phyloP scores from a whole-genome alignment of 768 basidiomycete species.

The Mycena floridula region DNA sequence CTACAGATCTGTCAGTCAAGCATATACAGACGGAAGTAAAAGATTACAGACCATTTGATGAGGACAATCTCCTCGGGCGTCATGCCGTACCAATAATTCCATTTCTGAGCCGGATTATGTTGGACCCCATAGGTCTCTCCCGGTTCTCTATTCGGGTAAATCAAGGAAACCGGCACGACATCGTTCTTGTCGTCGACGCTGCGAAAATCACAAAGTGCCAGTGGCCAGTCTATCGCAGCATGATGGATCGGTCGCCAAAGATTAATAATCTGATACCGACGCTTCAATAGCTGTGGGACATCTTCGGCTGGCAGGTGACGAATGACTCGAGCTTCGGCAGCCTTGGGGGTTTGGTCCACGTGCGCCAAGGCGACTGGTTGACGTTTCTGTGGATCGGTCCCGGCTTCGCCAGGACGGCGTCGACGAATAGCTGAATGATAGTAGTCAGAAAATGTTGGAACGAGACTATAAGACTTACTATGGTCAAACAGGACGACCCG shows the following conservation, averaged over 20 bases:
- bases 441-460: too few species aligned
- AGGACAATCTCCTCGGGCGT: constrained; percentile 27
- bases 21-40: too few species aligned
- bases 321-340: constrained; percentile 28
- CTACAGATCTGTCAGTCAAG: too few species aligned
- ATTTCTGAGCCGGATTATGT: constrained; percentile 26
- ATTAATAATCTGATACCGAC: too few species aligned
- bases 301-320: constrained; percentile 32
- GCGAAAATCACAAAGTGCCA: constrained; percentile 36
- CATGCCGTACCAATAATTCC: constrained; percentile 31
- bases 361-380: constrained; percentile 27
- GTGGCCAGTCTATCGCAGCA: constrained; percentile 31
- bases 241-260: constrained; percentile 34
- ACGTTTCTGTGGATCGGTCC: constrained; percentile 15
- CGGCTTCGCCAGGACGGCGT: constrained; percentile 16
- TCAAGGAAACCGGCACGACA: constrained; percentile 25
- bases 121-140: too few species aligned
- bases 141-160: constrained; percentile 26
- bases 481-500: background rate
- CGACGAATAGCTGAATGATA: constrained; percentile 27
- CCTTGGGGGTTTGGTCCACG: constrained; percentile 31
- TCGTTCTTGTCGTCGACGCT: constrained; percentile 26
- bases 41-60: constrained; percentile 31
- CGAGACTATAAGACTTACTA: background rate
- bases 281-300: constrained; percentile 25